Percentiles rank a stretch among this genome's conserved stretches.
phyloP scores from a whole-genome alignment of 345 rosid genomes.

The Sisymbrium altissimum region DNA sequence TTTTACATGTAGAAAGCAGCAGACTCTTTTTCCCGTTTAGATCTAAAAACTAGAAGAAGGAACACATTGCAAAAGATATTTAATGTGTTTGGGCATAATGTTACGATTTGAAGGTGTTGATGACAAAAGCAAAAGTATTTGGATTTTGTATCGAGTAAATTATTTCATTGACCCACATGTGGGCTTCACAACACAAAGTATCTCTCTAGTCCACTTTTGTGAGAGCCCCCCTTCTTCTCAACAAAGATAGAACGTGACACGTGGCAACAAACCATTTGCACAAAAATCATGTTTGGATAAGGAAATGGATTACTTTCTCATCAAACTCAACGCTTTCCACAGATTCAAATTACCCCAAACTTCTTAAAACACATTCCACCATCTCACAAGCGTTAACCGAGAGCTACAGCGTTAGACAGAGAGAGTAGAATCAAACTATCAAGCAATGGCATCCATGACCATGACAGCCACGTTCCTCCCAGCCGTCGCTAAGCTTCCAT shows the following conservation, averaged over 20 bases:
- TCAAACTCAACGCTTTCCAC: constrained; percentile 12
- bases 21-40: too few relatives aligned
- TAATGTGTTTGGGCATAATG: too few relatives aligned
- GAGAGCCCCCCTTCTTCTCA: not conserved
- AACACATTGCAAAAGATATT: too few relatives aligned
- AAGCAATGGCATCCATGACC: constrained; percentile 50
- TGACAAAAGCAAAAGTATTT: not conserved
- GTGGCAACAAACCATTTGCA: constrained; percentile 33
- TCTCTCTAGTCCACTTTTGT: not conserved
- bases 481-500: constrained; percentile 18
- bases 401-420: not conserved
- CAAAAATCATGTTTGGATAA: constrained; percentile 27
- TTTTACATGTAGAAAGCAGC: too few relatives aligned
- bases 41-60: too few relatives aligned
- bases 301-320: constrained; percentile 35
- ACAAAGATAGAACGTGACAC: constrained; percentile 31
- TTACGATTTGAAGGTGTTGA: not conserved
- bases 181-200: not conserved
- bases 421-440: not conserved
- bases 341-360: constrained; percentile 6
- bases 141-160: not conserved
- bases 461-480: constrained; percentile 49
- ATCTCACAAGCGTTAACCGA: not conserved
- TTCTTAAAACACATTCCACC: constrained; percentile 17
- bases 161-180: not conserved